A percentile compares a stretch with the other conserved stretches of the same genome.
phyloP scores from a whole-genome alignment of 495 filamentous ascomycete species.

The Usnea hakonensis region DNA sequence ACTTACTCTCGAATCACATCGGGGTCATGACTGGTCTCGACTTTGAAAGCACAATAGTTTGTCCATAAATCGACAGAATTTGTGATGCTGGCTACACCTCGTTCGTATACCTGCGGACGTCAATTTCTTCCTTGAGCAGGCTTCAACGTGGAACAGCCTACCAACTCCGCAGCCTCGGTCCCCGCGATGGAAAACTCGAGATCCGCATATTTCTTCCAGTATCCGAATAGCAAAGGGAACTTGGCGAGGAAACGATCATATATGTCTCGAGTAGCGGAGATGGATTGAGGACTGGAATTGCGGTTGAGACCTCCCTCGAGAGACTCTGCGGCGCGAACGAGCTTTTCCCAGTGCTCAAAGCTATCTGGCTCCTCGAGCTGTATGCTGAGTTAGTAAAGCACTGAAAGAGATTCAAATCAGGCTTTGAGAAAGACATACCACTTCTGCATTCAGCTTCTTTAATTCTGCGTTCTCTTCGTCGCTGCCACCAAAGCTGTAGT shows the following conservation, averaged over 20 bases:
- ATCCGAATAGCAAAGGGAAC: slow-evolving; percentile 92
- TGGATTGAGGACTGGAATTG: slow-evolving; percentile 91
- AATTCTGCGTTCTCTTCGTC: slow-evolving; percentile 85
- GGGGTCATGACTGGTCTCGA: slow-evolving; percentile 88
- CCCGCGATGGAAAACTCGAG: slow-evolving; percentile 94
- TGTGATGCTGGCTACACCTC: slow-evolving; percentile 86
- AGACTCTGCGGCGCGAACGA: slow-evolving; percentile 70
- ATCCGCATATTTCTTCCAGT: slow-evolving; percentile 99
- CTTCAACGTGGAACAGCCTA: slow-evolving; percentile 34
- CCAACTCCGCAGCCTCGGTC: slow-evolving; percentile 97
- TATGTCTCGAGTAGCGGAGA: slow-evolving; percentile 70
- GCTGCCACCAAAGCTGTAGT: slow-evolving; percentile 63
- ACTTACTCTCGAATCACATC: slow-evolving; percentile 99
- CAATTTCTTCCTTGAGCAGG: neutral
- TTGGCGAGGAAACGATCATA: slow-evolving; percentile 93
- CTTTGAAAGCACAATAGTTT: slow-evolving; percentile 95
- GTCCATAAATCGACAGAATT: slow-evolving; percentile 95
- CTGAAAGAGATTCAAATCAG: neutral
- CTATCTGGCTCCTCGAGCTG: slow-evolving; percentile 73
- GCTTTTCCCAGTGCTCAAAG: slow-evolving; percentile 92
- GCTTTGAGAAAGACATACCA: slow-evolving; percentile 51
- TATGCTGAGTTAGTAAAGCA: neutral
- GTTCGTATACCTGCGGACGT: slow-evolving; percentile 76
- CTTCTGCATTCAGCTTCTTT: slow-evolving; percentile 64
- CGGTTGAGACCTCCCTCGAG: slow-evolving; percentile 92